A percentile compares a stretch with the other conserved stretches of the same genome.
Conservation (phyloP, 441 rosid species). For the Geranium incanum region DNA sequence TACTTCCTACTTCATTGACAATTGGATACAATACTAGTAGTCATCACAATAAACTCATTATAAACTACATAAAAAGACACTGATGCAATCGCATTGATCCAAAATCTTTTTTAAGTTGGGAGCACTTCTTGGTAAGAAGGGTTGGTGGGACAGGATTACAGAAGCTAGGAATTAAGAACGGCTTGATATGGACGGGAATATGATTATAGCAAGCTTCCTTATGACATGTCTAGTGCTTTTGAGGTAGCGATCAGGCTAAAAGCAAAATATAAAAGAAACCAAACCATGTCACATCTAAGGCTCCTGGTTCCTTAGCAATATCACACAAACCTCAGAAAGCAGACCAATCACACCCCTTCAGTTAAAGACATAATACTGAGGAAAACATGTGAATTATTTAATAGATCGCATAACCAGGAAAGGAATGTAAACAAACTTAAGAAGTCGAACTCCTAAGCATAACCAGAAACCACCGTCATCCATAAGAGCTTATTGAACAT, state of each 20-base stretch:
- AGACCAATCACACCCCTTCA: not conserved
- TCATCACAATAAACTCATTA: not conserved
- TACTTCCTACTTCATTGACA: not conserved
- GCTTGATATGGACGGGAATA: not conserved
- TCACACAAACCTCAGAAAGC: not conserved
- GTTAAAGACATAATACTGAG: not conserved
- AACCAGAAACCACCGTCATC: not conserved
- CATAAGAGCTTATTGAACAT: not conserved
- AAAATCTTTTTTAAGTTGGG: not conserved
- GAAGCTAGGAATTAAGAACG: not conserved
- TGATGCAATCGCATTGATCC: not conserved
- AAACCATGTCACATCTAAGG: not conserved
- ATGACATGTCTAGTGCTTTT: not conserved
- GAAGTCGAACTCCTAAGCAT: not conserved
- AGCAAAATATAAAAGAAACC: not conserved
- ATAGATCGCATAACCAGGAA: not conserved
- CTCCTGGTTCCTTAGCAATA: not conserved
- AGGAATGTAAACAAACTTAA: not conserved
- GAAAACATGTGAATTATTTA: not conserved
- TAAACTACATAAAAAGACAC: not conserved
- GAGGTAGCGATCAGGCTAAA: not conserved
- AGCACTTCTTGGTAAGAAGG: not conserved
- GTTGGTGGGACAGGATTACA: not conserved
- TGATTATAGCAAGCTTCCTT: not conserved
- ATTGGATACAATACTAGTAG: not conserved